Base-by-base conservation (phyloP, 2,329 filamentous ascomycete genomes). In the Hypoxylon sp. region DNA sequence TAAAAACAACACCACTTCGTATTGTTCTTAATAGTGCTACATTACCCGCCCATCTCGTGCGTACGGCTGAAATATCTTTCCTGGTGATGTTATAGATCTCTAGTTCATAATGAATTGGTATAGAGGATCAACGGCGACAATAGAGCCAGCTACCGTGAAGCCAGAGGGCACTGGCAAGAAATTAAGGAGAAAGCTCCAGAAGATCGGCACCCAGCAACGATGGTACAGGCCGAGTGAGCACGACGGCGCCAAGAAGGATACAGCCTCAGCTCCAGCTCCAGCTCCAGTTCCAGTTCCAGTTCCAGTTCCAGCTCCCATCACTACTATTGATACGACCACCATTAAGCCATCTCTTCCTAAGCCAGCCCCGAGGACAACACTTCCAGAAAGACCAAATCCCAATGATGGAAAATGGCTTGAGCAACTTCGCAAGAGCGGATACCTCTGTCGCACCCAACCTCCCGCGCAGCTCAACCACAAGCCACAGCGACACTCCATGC, bases 141-240 rank as follows among this genome's bases (percentile, higher is more conserved):
- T 52, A 34, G 59, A 61, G 15, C 51, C 55, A 27, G 34, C 48
- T 7, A 23, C 38, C 21, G 38, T 51, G 7, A 67, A 64, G 46
- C 52, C 62, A 7, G 64, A 68, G 13, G 58, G 63, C 21, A 19
- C 50, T 30, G 55, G 55, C 37, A 68, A 65, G 51, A 68, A 62
- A 46, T 57, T 67, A 42, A 61, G 67, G 51, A 59, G 63, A 42
- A 70, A 65, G 50, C 58, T 66, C 20, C 66, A 69, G 41, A 69
- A 69, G 43, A 59, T 65, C 45, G 57, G 60, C 40, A 44, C 45
- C 16, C 61, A 59, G 42, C 60, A 62, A 41, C 57, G 62, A 7
- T 61, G 56, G 37, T 56, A 59, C 17, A 62, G 55, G 17, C 37
- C 60, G 31, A 42, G 38, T 21, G 55, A 52, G 16, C 53, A 59